A percentile compares a stretch with the other conserved stretches of the same genome.
Evolutionary conservation across 306 rosid species (phyloP).

Genomic region (Fragaria iinumae): DNA sequence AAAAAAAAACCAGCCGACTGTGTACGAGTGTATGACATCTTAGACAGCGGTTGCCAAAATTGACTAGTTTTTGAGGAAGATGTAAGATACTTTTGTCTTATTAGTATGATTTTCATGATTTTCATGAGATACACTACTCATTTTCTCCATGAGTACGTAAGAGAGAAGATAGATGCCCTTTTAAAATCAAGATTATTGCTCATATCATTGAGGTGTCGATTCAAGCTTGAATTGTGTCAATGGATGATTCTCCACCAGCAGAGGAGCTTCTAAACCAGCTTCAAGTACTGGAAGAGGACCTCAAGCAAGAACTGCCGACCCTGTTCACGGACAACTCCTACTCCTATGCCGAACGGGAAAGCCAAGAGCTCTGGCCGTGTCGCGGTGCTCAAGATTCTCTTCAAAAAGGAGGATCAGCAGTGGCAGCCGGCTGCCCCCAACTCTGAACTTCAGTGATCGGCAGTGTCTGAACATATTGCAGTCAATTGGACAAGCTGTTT

Average conservation of each 20-base stretch:
- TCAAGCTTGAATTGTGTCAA: slow-evolving; percentile 19
- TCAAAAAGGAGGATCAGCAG: neutral
- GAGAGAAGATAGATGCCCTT: slow-evolving; percentile 8
- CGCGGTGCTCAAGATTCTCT: neutral
- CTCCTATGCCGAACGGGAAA: neutral
- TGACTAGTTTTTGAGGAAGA: neutral
- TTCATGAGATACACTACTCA: neutral
- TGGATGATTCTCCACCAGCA: slow-evolving; percentile 56
- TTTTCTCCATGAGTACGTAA: neutral
- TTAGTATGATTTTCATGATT: neutral
- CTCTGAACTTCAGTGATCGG: slow-evolving; percentile 17
- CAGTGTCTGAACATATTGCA: slow-evolving; percentile 87
- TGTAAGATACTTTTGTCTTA: neutral
- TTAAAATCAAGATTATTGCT: neutral
- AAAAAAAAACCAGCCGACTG: neutral
- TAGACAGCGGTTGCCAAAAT: neutral
- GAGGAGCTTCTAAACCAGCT: slow-evolving; percentile 80
- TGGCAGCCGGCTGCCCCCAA: neutral
- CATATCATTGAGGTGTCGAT: neutral
- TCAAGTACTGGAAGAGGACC: slow-evolving; percentile 59
- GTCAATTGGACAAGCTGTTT: slow-evolving; percentile 89
- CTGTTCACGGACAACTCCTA: neutral
- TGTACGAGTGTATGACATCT: too few species aligned
- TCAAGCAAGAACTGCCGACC: slow-evolving; percentile 56
- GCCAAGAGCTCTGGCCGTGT: neutral